phyloP scores from a whole-genome alignment of 331 rosid genomes.

The Quercus phellos region DNA sequence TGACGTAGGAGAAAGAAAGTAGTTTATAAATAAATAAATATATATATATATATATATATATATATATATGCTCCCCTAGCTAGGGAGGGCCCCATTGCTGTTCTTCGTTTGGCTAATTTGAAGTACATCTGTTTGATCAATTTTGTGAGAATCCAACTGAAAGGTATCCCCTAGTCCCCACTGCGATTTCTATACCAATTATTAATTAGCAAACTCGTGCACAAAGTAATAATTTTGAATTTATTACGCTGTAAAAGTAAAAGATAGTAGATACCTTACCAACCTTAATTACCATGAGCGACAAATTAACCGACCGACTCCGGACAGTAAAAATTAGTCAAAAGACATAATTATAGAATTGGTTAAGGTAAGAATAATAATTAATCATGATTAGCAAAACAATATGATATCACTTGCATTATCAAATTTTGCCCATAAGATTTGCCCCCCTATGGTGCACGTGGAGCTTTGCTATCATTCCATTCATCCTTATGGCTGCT shows the following conservation, averaged over 20 bases:
- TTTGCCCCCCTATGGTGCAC: constrained; percentile 1
- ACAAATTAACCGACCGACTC: constrained; percentile 4
- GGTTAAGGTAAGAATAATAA: constrained; percentile 17
- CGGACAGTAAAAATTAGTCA: constrained; percentile 4
- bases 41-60: too few relatives aligned
- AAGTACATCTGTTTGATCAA: constrained; percentile 12
- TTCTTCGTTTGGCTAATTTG: constrained; percentile 15
- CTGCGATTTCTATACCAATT: background rate
- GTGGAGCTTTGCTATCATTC: constrained; percentile 10
- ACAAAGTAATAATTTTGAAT: background rate
- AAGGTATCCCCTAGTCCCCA: background rate
- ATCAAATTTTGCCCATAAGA: constrained; percentile 4
- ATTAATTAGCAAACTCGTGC: background rate
- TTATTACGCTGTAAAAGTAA: background rate
- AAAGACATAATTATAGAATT: background rate
- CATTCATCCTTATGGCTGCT: constrained; percentile 11
- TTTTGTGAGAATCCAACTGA: constrained; percentile 13
- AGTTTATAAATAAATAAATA: too few relatives aligned
- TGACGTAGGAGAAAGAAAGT: too few relatives aligned
- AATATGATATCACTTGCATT: constrained; percentile 14
- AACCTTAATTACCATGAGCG: background rate
- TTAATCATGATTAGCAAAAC: constrained; percentile 18
- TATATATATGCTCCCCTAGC: background rate
- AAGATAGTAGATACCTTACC: background rate
- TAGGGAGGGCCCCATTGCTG: background rate